These are phyloP conservation scores for Neurospora sp. DNA, from an alignment of 2,329 filamentous ascomycete genomes.

Conservation along the genomic window DNA sequence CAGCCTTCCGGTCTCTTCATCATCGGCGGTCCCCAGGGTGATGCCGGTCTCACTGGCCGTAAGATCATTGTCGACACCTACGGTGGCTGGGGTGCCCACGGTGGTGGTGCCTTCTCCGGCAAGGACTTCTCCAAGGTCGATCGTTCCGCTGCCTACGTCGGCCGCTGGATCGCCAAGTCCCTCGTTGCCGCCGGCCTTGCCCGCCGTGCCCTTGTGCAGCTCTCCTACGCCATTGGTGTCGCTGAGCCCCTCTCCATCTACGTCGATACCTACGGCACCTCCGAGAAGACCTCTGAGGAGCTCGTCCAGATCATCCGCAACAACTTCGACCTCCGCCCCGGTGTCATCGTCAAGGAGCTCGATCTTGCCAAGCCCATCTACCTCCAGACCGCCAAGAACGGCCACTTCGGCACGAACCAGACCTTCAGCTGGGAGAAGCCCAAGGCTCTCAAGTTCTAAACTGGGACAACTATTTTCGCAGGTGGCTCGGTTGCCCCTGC, in stretches of 20 bases:
- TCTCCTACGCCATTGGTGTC: constrained; percentile 98
- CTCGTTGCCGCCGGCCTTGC: constrained; percentile 81
- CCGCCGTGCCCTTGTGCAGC: constrained; percentile 89
- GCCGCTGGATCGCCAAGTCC: constrained; percentile 98
- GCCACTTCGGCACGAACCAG: constrained; percentile 97
- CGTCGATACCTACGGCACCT: constrained; percentile 96
- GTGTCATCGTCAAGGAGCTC: constrained; percentile 97
- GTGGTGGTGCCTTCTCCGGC: constrained; percentile 99
- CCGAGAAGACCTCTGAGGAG: constrained; percentile 78
- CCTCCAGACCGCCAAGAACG: constrained; percentile 97
- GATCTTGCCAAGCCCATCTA: constrained; percentile 95
- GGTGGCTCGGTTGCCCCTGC: constrained; percentile 25
- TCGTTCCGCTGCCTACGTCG: constrained; percentile 93
- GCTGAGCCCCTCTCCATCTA: constrained; percentile 96
- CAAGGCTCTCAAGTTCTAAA: constrained; percentile 86
- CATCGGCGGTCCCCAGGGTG: constrained; percentile 98
- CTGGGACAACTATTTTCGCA: constrained; percentile 17
- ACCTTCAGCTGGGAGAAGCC: constrained; percentile 97
- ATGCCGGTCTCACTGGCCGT: constrained; percentile 94
- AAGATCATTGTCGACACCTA: constrained; percentile 99
- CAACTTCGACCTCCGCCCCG: constrained; percentile 97
- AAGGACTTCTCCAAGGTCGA: constrained; percentile 99
- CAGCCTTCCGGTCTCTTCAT: constrained; percentile 98
- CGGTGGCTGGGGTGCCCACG: constrained; percentile 98
- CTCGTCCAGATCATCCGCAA: constrained; percentile 87